phyloP scores from a whole-genome alignment of 1,139 yeast species.

The Debaryomyces singareniensis region DNA sequence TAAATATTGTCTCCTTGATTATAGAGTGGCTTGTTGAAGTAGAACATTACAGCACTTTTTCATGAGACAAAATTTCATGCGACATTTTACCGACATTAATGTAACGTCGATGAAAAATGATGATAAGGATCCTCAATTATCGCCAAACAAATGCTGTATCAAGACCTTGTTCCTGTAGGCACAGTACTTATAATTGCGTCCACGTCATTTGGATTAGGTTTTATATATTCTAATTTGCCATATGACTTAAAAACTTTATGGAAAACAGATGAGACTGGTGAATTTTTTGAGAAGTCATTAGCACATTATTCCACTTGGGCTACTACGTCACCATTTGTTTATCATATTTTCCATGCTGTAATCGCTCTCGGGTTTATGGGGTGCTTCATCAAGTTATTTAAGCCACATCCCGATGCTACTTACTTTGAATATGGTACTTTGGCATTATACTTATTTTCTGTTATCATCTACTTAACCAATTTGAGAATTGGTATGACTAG shows the following conservation, averaged over 20 bases:
- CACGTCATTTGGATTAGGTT: conserved; percentile 73
- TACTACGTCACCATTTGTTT: conserved; percentile 50
- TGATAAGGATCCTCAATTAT: too few relatives aligned
- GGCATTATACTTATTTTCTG: conserved; percentile 60
- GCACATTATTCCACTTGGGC: conserved; percentile 74
- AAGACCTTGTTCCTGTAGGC: conserved; percentile 47
- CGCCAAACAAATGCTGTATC: conserved; percentile 30
- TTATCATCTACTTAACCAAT: conserved; percentile 80
- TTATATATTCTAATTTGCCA: conserved; percentile 70
- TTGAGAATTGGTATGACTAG: conserved; percentile 75
- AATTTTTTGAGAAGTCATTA: conserved; percentile 55
- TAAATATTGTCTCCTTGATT: too few relatives aligned
- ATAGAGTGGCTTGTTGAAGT: too few relatives aligned
- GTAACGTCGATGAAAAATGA: too few relatives aligned
- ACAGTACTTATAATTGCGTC: conserved; percentile 42
- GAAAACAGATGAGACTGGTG: conserved; percentile 42
- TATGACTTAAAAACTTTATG: conserved; percentile 80
- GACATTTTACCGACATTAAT: too few relatives aligned
- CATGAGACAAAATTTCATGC: too few relatives aligned
- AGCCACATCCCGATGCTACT: conserved; percentile 77
- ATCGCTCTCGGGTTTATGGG: conserved; percentile 65
- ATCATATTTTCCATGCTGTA: conserved; percentile 56
- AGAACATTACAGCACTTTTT: too few relatives aligned
- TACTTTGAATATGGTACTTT: conserved; percentile 87
- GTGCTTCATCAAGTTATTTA: conserved; percentile 69